Evolutionary conservation across 306 rosid species (phyloP).

Genomic region (Rosa rugosa): DNA sequence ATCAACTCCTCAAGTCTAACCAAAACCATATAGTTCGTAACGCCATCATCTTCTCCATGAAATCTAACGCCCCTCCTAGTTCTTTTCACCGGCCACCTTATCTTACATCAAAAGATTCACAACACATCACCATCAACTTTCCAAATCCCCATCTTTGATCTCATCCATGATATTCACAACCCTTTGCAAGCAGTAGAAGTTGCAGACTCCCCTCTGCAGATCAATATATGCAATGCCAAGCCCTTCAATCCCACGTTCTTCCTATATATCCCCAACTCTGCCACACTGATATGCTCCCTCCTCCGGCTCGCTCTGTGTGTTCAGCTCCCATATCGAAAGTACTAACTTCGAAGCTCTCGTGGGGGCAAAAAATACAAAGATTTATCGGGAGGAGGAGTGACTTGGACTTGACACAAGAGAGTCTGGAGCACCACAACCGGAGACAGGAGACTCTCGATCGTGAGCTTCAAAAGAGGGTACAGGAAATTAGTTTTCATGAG

Average conservation of each 20-base stretch:
- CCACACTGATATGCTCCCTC: background rate
- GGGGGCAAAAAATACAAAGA: background rate
- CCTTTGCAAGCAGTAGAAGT: background rate
- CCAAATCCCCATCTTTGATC: background rate
- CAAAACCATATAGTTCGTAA: background rate
- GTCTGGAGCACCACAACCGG: background rate
- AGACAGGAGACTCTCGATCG: background rate
- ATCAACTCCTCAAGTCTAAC: background rate
- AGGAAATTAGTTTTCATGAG: conserved; percentile 3
- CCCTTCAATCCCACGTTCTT: conserved; percentile 5
- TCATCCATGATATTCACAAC: background rate
- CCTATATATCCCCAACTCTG: background rate
- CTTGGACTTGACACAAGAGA: background rate
- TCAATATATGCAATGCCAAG: conserved; percentile 1
- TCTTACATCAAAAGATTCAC: background rate
- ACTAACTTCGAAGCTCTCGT: background rate
- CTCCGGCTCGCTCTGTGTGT: background rate
- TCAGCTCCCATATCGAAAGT: background rate
- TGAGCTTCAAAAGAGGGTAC: too few relatives aligned
- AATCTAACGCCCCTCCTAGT: background rate
- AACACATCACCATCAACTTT: background rate
- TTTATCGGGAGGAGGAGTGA: background rate
- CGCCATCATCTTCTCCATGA: background rate
- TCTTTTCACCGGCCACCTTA: background rate
- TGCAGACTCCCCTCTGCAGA: conserved; percentile 3